Evolutionary conservation across 139 green algal species (phyloP), one percentile per base, ranked within the genome.

Genomic region (Chlorella sp.): DNA sequence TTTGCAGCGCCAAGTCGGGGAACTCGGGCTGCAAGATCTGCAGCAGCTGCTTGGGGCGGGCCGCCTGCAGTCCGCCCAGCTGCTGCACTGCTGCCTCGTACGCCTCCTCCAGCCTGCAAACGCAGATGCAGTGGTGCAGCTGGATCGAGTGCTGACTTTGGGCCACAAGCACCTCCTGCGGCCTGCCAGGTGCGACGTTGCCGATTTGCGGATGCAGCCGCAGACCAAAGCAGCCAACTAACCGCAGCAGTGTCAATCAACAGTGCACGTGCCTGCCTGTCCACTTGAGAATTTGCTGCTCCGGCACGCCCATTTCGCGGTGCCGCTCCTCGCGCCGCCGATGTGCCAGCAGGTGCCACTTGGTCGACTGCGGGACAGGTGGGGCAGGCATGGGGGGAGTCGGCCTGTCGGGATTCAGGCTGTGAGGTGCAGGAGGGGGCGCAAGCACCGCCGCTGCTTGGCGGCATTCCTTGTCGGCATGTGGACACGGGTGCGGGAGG

Each of bases 51-150:
- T 69, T 69, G 26, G 63, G 63, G 28, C 63, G 63, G 12, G 63
- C 63, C 26, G 13, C 63, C 26, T 21, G 28, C 63, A 69, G 63
- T 7, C 63, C 63, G 26, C 63, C 63, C 63, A 69, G 63, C 63
- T 32, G 63, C 63, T 69, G 28, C 63, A 69, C 63, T 28, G 63
- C 63, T 28, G 63, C 63, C 28, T 69, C 63, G 26, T 69, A 69
- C 63, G 63, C 63, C 63, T 69, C 63, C 63, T 69, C 63, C 63
- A 69, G 63, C 63, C 63, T 69, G 63, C 62, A 15, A n/a, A n/a
- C n/a, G n/a, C n/a, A n/a, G n/a, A n/a, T n/a, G n/a, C n/a, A n/a
- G n/a, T n/a, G n/a, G n/a, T n/a, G n/a, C n/a, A n/a, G n/a, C n/a
- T n/a, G n/a, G n/a, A n/a, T n/a, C n/a, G n/a, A n/a, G n/a, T n/a